These are phyloP conservation scores for Penicillium riverlandense DNA, from an alignment of 495 filamentous ascomycete species.

Conservation along the genomic window DNA sequence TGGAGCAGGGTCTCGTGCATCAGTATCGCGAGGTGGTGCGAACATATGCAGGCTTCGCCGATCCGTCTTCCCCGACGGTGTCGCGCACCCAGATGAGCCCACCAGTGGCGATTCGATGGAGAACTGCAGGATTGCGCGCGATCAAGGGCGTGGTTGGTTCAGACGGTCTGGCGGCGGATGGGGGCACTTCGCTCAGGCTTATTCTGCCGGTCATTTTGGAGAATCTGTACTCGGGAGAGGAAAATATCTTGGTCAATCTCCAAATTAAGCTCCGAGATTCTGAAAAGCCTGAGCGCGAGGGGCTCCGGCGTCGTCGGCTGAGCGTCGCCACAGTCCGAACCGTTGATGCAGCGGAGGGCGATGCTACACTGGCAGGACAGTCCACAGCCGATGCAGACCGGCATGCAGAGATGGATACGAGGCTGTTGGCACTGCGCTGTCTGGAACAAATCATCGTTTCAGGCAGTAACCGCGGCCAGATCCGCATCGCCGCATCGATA, in stretches of 20 bases:
- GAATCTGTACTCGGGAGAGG: slow-evolving; percentile 73
- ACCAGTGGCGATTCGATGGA: slow-evolving; percentile 75
- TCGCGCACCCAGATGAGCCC: slow-evolving; percentile 45
- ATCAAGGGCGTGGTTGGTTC: slow-evolving; percentile 72
- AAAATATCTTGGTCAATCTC: slow-evolving; percentile 56
- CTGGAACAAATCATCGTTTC: slow-evolving; percentile 71
- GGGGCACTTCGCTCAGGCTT: slow-evolving; percentile 63
- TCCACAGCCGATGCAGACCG: slow-evolving; percentile 78
- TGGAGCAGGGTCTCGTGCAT: slow-evolving; percentile 73
- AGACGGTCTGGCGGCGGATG: slow-evolving; percentile 65
- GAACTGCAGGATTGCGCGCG: slow-evolving; percentile 70
- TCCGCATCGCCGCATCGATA: slow-evolving; percentile 62
- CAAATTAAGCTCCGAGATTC: slow-evolving; percentile 52
- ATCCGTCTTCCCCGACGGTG: slow-evolving; percentile 25
- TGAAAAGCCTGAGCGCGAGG: slow-evolving; percentile 59
- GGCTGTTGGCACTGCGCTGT: slow-evolving; percentile 71
- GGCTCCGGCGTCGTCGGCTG: slow-evolving; percentile 52
- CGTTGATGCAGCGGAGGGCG: slow-evolving; percentile 56
- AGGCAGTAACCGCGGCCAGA: slow-evolving; percentile 65
- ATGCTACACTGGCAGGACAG: slow-evolving; percentile 63
- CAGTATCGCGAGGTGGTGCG: slow-evolving; percentile 74
- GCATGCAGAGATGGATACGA: slow-evolving; percentile 79
- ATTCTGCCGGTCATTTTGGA: slow-evolving; percentile 76
- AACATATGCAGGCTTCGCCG: slow-evolving; percentile 71
- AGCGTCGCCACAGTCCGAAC: slow-evolving; percentile 75